These are phyloP conservation scores for Blastocystis sp. DNA, from an alignment of 352 stramenopile genomes.

Conservation along the genomic window DNA sequence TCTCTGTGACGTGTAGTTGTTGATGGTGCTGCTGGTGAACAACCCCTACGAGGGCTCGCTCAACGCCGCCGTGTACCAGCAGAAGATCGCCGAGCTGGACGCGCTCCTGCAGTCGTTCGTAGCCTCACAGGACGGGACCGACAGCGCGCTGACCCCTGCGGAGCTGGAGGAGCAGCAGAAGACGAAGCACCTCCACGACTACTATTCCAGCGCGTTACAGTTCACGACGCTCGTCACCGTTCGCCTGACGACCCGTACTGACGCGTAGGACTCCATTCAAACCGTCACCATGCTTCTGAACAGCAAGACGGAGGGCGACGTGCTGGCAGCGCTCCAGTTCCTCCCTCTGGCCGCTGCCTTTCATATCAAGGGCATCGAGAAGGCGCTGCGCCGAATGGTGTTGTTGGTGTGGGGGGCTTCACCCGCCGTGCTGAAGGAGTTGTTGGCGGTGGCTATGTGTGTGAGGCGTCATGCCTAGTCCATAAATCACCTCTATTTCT, in stretches of 20 bases:
- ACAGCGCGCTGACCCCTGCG: neutral
- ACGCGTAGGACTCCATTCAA: constrained; percentile 81
- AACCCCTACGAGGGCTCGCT: constrained; percentile 92
- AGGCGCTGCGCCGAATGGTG: constrained; percentile 88
- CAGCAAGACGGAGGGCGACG: constrained; percentile 86
- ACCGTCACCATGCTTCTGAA: constrained; percentile 87
- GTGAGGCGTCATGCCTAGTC: neutral
- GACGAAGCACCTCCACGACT: constrained; percentile 85
- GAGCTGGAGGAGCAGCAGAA: constrained; percentile 81
- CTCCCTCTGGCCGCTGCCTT: constrained; percentile 89
- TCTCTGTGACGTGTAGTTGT: constrained; percentile 76
- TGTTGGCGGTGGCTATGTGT: neutral
- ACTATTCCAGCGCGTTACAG: constrained; percentile 86
- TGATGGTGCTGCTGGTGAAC: constrained; percentile 87
- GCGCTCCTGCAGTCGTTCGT: constrained; percentile 67
- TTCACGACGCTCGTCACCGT: constrained; percentile 87
- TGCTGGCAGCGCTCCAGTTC: constrained; percentile 89
- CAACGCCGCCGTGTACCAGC: constrained; percentile 77
- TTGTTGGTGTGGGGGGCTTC: constrained; percentile 76
- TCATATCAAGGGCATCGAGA: constrained; percentile 86
- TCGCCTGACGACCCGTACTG: neutral
- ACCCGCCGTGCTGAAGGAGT: constrained; percentile 9
- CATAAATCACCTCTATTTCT: constrained; percentile 35
- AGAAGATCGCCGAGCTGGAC: constrained; percentile 78
- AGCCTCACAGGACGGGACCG: constrained; percentile 76